Evolutionary conservation across 257 asterid species (phyloP), one percentile per base, ranked within the genome.

Genomic region (Nicotiana benthamiana): DNA sequence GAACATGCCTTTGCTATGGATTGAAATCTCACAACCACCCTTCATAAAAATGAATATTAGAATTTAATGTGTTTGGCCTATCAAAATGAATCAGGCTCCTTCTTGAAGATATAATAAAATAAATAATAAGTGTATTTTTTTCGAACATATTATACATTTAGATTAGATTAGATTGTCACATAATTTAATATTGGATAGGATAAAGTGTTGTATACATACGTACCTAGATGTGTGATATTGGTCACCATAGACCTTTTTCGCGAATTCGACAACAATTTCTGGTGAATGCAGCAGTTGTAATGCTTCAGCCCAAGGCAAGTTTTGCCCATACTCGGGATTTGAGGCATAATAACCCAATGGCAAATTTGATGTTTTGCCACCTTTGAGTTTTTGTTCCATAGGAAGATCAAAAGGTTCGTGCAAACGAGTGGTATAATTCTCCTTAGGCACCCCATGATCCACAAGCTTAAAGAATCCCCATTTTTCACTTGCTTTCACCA

Each of bases 271-370:
- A 12, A 82, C 82, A 60, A 79, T 84, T 46, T 79, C 46, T 8
- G 83, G 79, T 6, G 82, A 85, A 28, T 79, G 87, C 8, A 85
- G 83, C 62, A 82, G 53, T 70, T 82, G 87, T 46, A 85, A 64
- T 18, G 79, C 82, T n/a, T 82, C 85, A 0, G 80, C 87, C 85
- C 87, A 85, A 57, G 87, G 83, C 80, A 85, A 82, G 9, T 85
- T 85, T 13, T 63, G 17, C 0, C 48, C 79, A 18, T 82, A 79
- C 76, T 82, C 85, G 36, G 81, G 43, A 53, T 85, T 82, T 0
- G 82, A 81, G 1, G 85, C 83, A 5, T 75, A 85, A 53, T 82
- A 82, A 1, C 82, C 85, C 56, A 82, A 75, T 3, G 87, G 85
- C 66, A 84, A 32, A 57, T 43, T 52, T 75, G 79, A 57, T 15